Base-by-base conservation (phyloP, 768 basidiomycete genomes). In the Lactarius hatsudake region DNA sequence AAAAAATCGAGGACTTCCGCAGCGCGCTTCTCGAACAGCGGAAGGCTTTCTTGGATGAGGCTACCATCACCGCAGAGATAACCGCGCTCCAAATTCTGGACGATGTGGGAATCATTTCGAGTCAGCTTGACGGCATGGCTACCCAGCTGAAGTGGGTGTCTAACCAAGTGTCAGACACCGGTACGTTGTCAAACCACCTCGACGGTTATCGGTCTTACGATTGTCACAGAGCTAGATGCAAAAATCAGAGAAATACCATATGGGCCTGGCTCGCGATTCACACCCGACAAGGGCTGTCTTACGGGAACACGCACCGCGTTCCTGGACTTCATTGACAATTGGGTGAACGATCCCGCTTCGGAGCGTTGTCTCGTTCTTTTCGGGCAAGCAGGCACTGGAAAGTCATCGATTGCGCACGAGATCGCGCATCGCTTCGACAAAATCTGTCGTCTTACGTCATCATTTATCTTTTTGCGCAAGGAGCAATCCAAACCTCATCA, bases 401-500 rank as follows among this genome's bases (percentile, higher is more conserved):
- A 53, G n/a, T 53, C 51, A 15, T 53, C 51, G 2, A 53, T 53
- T 15, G 51, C 51, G 13, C 51, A 53, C 3, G 51, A 53, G 51
- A 53, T 42, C 3, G 59, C 59, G 3, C 59, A 18, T 18, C 59
- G 28, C 26, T 60, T 42, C 28, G 0, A 60, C 7, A 45, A 30
- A 5, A 60, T 57, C 2, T 18, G 32, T 3, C 23, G 38, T 45
- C 59, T 60, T 28, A 26, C 36, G 12, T 28, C 38, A 18, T 60
- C 36, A 0, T 60, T 60, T 3, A 40, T 40, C 36, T 60, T 60
- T 42, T 17, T 60, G 28, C 59, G 59, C 3, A 40, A 32, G 26
- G 59, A 60, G 38, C n/a, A 40, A 42, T 60, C 59, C 5, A 45
- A 60, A 45, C 38, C 38, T 28, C 32, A 60, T 26, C 59, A 42